Evolutionary conservation across 768 basidiomycete species (phyloP), one percentile per base, ranked within the genome.

Genomic region (Lactarius psammicola): DNA sequence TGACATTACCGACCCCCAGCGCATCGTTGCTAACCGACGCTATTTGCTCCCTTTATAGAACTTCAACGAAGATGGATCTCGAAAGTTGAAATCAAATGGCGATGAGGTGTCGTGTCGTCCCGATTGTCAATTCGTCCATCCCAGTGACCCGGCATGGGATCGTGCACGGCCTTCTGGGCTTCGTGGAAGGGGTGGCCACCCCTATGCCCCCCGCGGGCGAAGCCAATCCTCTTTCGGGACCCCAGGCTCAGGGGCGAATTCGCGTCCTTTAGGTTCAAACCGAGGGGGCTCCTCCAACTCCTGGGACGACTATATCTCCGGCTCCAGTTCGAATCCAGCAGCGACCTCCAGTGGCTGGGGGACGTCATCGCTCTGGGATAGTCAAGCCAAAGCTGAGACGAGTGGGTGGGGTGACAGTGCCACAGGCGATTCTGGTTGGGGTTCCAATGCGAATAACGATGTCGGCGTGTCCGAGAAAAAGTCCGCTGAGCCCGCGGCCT

Each of bases 101-200:
- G 11, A 13, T 3, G 61, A 67, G 42, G 10, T 23, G 10, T 3
- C 3, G 15, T 67, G 66, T 40, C 57, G 3, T 33, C 57, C 57
- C 28, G 15, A 67, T 30, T 67, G 66, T 55, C 6, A 2, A 54
- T 67, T 67, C 5, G 26, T 59, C 23, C 66, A 67, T n/a, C 66
- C 66, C 53, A 67, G 66, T 28, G 57, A 67, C 7, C 62, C 40
- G 7, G 42, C 20, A 13, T 67, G 66, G 66, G 66, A 67, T 49
- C 56, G 62, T 20, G 62, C 61, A 4, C 56, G 33, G 17, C 6
- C 61, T 20, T 4, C 42, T 20, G 2, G 46, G 0, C 0, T 2
- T 1, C 62, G 56, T 38, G 62, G 38, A 23, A 65, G 46, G 42
- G 66, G 62, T 3, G 66, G 61, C 3, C 56, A 55, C 53, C 51